phyloP scores from a whole-genome alignment of 805 yeast genomes.

The Wickerhamiella hasegawae region DNA sequence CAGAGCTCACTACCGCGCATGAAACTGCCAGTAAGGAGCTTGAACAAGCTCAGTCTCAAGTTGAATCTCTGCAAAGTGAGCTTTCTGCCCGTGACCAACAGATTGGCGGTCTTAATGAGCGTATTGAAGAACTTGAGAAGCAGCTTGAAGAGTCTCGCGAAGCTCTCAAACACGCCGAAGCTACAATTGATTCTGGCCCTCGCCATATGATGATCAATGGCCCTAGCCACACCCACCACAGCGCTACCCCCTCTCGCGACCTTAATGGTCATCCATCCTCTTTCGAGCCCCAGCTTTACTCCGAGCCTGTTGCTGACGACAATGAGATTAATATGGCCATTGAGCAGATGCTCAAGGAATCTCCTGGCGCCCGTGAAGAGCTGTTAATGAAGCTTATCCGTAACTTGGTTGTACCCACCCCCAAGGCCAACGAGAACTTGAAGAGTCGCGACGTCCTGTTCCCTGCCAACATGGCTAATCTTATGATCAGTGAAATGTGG shows the following conservation, averaged over 20 bases:
- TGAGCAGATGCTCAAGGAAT: conserved; percentile 33
- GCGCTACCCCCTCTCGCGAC: conserved; percentile 15
- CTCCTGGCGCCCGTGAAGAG: conserved; percentile 12
- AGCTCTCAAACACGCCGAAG: conserved; percentile 7
- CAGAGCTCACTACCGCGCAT: not conserved
- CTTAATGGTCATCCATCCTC: not conserved
- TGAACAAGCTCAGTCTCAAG: conserved; percentile 4
- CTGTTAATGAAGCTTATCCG: conserved; percentile 33
- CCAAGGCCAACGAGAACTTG: conserved; percentile 69
- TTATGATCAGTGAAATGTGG: conserved; percentile 95
- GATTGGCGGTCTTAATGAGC: conserved; percentile 15
- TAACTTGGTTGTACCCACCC: conserved; percentile 72
- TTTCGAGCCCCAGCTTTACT: conserved; percentile 14
- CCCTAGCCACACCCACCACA: conserved; percentile 1
- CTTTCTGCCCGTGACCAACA: conserved; percentile 15
- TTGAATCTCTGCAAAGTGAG: conserved; percentile 5
- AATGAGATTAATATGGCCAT: conserved; percentile 55
- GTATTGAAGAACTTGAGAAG: conserved; percentile 15
- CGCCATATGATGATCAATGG: conserved; percentile 6
- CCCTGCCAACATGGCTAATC: conserved; percentile 90
- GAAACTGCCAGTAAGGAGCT: not conserved
- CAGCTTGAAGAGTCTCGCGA: conserved; percentile 15
- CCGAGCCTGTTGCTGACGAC: conserved; percentile 17
- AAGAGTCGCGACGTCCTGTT: conserved; percentile 82
- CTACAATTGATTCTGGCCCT: conserved; percentile 3